Percentiles rank a stretch among this genome's conserved stretches.
phyloP scores from a whole-genome alignment of 2,329 filamentous ascomycete genomes.

The Stemphylium lycopersici region DNA sequence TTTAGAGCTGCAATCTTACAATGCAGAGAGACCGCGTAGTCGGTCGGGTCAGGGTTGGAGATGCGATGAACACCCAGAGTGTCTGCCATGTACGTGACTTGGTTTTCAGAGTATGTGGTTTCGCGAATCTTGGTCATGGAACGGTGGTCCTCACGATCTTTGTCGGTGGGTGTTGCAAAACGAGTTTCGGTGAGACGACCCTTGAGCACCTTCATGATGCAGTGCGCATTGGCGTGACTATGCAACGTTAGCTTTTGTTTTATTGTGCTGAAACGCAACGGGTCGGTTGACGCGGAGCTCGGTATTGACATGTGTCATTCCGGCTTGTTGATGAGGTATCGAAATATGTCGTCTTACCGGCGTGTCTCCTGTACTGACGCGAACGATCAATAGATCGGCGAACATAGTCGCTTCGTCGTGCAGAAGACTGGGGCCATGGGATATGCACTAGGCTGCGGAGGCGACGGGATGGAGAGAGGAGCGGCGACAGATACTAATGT shows the following conservation, averaged over 20 bases:
- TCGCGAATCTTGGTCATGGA: constrained; percentile 71
- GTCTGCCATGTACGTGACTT: constrained; percentile 91
- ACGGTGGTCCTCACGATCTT: constrained; percentile 54
- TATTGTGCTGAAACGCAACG: neutral
- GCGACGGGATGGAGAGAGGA: no score
- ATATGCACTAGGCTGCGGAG: neutral
- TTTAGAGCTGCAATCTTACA: constrained; percentile 50
- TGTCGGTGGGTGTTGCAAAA: constrained; percentile 71
- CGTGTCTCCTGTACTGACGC: constrained; percentile 36
- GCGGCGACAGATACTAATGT: constrained; percentile 17
- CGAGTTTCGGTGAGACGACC: constrained; percentile 81
- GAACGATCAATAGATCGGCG: constrained; percentile 37
- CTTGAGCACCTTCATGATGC: constrained; percentile 86
- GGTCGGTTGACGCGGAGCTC: neutral
- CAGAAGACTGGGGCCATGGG: constrained; percentile 27
- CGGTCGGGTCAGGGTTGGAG: constrained; percentile 71
- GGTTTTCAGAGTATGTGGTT: constrained; percentile 70
- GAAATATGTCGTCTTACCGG: constrained; percentile 30
- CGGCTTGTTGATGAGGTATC: neutral
- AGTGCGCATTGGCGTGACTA: constrained; percentile 74
- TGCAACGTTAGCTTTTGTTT: constrained; percentile 1
- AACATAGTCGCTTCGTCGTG: constrained; percentile 38
- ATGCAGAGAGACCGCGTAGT: constrained; percentile 85
- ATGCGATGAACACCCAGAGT: constrained; percentile 84
- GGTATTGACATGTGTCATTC: neutral